Conservation (phyloP, 257 asterid species). For the Primulina huaijiensis region DNA sequence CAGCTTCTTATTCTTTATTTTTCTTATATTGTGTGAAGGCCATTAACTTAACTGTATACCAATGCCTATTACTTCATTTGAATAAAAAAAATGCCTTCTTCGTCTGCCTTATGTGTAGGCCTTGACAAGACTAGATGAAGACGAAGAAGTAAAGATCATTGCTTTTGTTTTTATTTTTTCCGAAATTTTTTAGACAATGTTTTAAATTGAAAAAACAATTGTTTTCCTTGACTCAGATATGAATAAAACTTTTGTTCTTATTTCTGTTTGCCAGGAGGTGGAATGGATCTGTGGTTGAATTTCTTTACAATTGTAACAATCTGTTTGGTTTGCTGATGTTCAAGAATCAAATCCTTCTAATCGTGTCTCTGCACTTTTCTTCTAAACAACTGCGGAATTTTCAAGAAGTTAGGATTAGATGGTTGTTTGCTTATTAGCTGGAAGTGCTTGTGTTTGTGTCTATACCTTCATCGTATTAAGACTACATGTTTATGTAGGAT, state of each 20-base stretch:
- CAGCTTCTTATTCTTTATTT: constrained; percentile 13
- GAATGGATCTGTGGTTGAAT: constrained; percentile 20
- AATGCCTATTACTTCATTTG: constrained; percentile 32
- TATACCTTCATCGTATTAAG: background rate
- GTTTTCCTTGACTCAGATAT: constrained; percentile 25
- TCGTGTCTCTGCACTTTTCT: constrained; percentile 17
- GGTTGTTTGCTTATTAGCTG: constrained; percentile 20
- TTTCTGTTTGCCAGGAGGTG: constrained; percentile 11
- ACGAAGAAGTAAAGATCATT: constrained; percentile 56
- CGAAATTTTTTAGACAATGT: constrained; percentile 33
- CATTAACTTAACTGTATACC: constrained; percentile 23
- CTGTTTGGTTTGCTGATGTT: constrained; percentile 7
- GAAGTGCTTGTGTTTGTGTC: constrained; percentile 1
- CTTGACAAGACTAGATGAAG: constrained; percentile 84
- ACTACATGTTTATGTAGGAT: constrained; percentile 9
- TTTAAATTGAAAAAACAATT: constrained; percentile 25
- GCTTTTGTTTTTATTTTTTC: constrained; percentile 31
- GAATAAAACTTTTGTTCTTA: constrained; percentile 17
- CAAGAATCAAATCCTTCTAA: constrained; percentile 16
- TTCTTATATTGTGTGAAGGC: constrained; percentile 23
- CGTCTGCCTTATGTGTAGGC: constrained; percentile 82
- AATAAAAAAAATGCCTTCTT: constrained; percentile 41
- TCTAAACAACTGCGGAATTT: constrained; percentile 1
- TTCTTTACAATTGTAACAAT: constrained; percentile 12
- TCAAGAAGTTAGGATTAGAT: background rate